These are phyloP conservation scores for Melocanna baccifera DNA, from an alignment of 176 grass and related monocot species.

Conservation along the genomic window DNA sequence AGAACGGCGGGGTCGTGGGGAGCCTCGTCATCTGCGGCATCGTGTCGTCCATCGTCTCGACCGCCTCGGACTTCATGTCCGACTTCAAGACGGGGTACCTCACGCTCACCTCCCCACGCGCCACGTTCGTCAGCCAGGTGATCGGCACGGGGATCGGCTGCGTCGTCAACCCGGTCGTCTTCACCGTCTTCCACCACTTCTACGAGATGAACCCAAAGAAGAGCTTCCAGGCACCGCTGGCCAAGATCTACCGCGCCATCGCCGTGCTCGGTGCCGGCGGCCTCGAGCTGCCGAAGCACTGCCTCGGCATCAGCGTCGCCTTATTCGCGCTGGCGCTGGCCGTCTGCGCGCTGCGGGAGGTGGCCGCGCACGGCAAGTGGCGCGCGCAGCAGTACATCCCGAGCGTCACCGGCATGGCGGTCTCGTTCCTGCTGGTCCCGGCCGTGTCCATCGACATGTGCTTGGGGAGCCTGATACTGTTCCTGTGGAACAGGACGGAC, in stretches of 20 bases:
- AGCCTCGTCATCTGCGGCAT: conserved; percentile 66
- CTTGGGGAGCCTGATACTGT: conserved; percentile 52
- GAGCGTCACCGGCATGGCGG: conserved; percentile 56
- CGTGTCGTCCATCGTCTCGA: conserved; percentile 63
- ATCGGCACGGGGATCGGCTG: conserved; percentile 56
- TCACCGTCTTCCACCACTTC: conserved; percentile 60
- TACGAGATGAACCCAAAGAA: conserved; percentile 40
- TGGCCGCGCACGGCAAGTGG: conserved; percentile 38
- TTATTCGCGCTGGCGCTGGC: conserved; percentile 45
- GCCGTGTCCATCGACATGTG: conserved; percentile 75
- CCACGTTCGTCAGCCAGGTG: conserved; percentile 71
- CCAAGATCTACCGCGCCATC: conserved; percentile 65
- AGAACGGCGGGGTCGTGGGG: conserved; percentile 46
- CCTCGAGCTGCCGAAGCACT: conserved; percentile 51
- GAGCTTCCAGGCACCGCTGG: conserved; percentile 48
- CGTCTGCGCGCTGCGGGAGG: conserved; percentile 44
- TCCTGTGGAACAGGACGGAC: conserved; percentile 40
- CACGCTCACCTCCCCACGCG: conserved; percentile 64
- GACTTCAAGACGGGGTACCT: conserved; percentile 84
- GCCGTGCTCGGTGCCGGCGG: conserved; percentile 54
- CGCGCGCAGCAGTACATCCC: conserved; percentile 39
- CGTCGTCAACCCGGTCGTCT: conserved; percentile 60
- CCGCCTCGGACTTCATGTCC: conserved; percentile 65
- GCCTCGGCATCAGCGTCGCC: conserved; percentile 45
- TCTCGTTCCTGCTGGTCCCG: conserved; percentile 63